These are phyloP conservation scores for Picochlorum sp. DNA, from an alignment of 139 green algal species.

Conservation along the genomic window DNA sequence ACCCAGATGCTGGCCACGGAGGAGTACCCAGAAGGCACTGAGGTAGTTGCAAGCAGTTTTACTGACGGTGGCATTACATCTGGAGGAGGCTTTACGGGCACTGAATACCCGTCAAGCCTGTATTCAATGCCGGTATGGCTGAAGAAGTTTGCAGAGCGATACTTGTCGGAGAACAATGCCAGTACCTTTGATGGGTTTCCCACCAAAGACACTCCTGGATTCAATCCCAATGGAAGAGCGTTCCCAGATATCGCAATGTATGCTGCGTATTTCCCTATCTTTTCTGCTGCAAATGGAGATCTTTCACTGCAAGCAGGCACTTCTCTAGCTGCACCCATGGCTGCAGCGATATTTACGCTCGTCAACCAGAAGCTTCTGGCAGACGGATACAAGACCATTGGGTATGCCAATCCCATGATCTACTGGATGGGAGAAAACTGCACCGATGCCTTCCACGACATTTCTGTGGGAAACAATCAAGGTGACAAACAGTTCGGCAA, in stretches of 20 bases:
- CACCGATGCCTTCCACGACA: background rate
- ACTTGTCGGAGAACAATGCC: background rate
- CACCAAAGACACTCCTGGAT: background rate
- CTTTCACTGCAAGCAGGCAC: background rate
- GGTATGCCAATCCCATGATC: background rate
- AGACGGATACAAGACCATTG: background rate
- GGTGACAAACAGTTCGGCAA: background rate
- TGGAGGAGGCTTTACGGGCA: background rate
- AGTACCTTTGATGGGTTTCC: background rate
- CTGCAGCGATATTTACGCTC: background rate
- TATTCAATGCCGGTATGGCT: background rate
- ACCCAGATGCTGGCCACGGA: background rate
- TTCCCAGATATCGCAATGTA: background rate
- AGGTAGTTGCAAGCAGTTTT: background rate
- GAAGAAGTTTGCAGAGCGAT: background rate
- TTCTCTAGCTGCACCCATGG: background rate
- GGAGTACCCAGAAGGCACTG: background rate
- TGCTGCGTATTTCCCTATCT: background rate
- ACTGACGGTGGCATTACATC: background rate
- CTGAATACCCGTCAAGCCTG: too few relatives aligned
- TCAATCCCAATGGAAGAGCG: background rate
- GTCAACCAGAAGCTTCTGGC: background rate
- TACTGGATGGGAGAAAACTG: background rate
- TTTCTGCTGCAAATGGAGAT: background rate
- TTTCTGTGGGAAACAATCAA: background rate